Conservation (phyloP, 2,329 filamentous ascomycete genomes). For the Ceratocystis smalleyi region DNA sequence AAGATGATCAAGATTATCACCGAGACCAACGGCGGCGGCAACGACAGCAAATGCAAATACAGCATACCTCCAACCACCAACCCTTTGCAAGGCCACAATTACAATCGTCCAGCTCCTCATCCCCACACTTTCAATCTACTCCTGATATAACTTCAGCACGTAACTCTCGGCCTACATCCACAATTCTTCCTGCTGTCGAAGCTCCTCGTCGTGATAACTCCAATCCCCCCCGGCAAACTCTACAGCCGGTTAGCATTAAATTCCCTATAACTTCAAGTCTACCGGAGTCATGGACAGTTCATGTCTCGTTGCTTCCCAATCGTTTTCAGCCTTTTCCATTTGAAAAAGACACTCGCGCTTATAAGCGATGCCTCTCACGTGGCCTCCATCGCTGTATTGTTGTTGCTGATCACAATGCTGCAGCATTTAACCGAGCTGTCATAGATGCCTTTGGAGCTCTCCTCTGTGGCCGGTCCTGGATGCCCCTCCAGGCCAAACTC, state of each 20-base stretch:
- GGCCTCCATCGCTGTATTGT: constrained; percentile 43
- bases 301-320: constrained; percentile 42
- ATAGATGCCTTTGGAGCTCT: constrained; percentile 34
- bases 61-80: neutral
- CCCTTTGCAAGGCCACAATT: neutral
- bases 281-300: constrained; percentile 39
- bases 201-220: constrained; percentile 13
- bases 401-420: constrained; percentile 33
- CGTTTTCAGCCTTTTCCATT: constrained; percentile 42
- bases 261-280: constrained; percentile 17
- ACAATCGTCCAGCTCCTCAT: neutral
- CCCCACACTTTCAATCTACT: neutral
- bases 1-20: constrained; percentile 2
- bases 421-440: constrained; percentile 35
- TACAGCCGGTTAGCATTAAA: constrained; percentile 14
- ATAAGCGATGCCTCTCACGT: constrained; percentile 44
- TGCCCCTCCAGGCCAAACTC: constrained; percentile 42
- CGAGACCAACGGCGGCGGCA: constrained; percentile 11
- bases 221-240: constrained; percentile 17
- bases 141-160: neutral
- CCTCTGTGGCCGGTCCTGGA: constrained; percentile 37
- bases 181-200: constrained; percentile 15
- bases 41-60: neutral
- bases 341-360: constrained; percentile 45
- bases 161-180: constrained; percentile 13